These are phyloP conservation scores for Ichthyophthirius multifiliis DNA, from an alignment of 169 alveolate genomes.

Conservation along the genomic window DNA sequence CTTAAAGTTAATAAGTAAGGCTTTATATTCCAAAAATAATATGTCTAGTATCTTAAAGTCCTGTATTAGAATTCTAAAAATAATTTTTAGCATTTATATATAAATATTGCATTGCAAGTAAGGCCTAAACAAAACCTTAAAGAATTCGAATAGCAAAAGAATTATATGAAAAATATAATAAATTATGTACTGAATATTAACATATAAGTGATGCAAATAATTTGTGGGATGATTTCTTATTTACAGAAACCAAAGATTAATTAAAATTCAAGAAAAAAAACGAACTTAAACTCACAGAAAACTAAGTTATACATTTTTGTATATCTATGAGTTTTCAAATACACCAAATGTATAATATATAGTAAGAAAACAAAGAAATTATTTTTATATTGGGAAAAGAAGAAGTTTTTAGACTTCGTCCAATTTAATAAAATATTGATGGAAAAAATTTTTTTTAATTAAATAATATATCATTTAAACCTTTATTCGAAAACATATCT, in stretches of 20 bases:
- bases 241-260: no score
- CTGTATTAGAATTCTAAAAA: background rate
- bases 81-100: background rate
- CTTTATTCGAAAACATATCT: background rate
- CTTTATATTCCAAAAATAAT: background rate
- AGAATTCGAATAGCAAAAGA: background rate
- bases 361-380: background rate
- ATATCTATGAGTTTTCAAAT: no score
- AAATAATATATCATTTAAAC: conserved; percentile 11
- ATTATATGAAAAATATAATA: no score
- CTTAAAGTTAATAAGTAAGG: background rate
- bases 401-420: background rate
- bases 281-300: no score
- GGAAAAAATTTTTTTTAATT: background rate
- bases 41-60: background rate
- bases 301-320: no score
- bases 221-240: no score
- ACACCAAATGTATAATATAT: no score
- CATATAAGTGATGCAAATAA: no score
- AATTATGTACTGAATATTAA: no score
- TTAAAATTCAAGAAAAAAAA: background rate
- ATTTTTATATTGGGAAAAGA: background rate
- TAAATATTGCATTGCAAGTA: background rate
- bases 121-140: background rate
- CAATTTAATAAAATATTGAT: background rate